These are phyloP conservation scores for Capronia americana DNA, from an alignment of 2,329 filamentous ascomycete genomes.

Conservation along the genomic window DNA sequence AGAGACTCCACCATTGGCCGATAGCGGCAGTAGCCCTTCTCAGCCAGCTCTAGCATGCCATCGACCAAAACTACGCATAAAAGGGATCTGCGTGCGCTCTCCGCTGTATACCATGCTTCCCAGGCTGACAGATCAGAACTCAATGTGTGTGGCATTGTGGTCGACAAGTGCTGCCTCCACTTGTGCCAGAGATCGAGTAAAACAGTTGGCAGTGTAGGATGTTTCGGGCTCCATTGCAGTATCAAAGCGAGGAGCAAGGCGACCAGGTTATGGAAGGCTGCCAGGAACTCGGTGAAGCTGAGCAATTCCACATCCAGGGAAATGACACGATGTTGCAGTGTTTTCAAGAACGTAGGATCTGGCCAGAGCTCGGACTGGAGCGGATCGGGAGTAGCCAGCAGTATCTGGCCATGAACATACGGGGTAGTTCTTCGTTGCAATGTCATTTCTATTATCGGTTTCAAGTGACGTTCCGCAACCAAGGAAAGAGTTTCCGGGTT, in stretches of 20 bases:
- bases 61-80: constrained; percentile 26
- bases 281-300: constrained; percentile 25
- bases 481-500: constrained; percentile 23
- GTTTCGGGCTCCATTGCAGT: constrained; percentile 19
- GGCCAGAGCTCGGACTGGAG: neutral
- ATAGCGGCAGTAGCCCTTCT: constrained; percentile 31
- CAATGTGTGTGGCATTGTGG: constrained; percentile 22
- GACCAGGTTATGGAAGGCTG: constrained; percentile 29
- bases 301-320: constrained; percentile 17
- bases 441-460: constrained; percentile 24
- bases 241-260: constrained; percentile 24
- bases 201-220: constrained; percentile 9
- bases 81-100: constrained; percentile 35
- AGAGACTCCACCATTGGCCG: constrained; percentile 36
- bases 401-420: constrained; percentile 29
- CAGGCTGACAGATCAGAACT: constrained; percentile 30
- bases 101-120: constrained; percentile 35
- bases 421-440: constrained; percentile 30
- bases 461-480: constrained; percentile 20
- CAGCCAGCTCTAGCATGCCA: constrained; percentile 27
- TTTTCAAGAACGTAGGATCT: constrained; percentile 3
- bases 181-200: constrained; percentile 20
- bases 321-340: constrained; percentile 10
- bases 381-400: neutral
- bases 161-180: constrained; percentile 29